Evolutionary conservation across 2,329 filamentous ascomycete genomes (phyloP).

Genomic region (Trichophyton simii): DNA sequence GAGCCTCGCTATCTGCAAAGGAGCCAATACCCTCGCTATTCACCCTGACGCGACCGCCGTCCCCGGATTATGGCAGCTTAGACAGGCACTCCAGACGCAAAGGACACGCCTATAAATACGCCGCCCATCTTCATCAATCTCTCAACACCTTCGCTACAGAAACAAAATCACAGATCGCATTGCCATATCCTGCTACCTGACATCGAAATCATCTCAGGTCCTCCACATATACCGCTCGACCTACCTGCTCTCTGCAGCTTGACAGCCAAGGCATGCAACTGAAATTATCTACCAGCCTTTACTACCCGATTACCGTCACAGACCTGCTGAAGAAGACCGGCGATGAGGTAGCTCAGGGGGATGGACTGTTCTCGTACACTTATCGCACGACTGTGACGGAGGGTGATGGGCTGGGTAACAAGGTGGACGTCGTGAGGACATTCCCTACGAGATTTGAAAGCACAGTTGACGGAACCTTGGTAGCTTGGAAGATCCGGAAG

Average conservation of each 20-base stretch:
- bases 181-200: not conserved
- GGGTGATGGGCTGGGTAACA: slow-evolving; percentile 60
- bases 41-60: not conserved
- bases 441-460: slow-evolving; percentile 72
- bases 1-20: not conserved
- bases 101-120: not conserved
- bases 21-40: not conserved
- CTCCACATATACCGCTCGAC: not conserved
- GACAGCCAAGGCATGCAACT: slow-evolving; percentile 31
- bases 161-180: not conserved
- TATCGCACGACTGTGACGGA: slow-evolving; percentile 63
- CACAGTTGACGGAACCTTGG: slow-evolving; percentile 66
- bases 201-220: not conserved
- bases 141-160: not conserved
- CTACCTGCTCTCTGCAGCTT: not conserved
- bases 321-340: slow-evolving; percentile 65
- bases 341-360: slow-evolving; percentile 62
- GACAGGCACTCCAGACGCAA: not conserved
- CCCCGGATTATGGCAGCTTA: not conserved
- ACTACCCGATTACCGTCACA: slow-evolving; percentile 87
- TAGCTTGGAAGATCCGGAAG: slow-evolving; percentile 56
- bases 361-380: slow-evolving; percentile 72
- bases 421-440: slow-evolving; percentile 53
- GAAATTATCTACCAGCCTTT: slow-evolving; percentile 46
- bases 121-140: not conserved